Evolutionary conservation across 768 basidiomycete species (phyloP).

Genomic region (Pleurotus tuber-regium): DNA sequence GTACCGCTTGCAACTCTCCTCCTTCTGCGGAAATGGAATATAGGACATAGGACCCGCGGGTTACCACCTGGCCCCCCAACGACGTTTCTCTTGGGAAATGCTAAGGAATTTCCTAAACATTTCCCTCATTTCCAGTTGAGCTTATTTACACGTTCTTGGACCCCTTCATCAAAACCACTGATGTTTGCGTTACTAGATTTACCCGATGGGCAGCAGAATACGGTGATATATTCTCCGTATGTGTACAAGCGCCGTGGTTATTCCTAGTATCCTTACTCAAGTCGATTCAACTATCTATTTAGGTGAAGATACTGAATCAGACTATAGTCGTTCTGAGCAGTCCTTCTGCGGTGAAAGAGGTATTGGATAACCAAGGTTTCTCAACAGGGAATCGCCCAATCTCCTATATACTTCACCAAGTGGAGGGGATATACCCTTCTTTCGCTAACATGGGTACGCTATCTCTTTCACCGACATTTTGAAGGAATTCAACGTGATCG

Average conservation of each 20-base stretch:
- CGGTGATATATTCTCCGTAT: background rate
- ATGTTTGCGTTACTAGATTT: background rate
- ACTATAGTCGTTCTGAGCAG: slow-evolving; percentile 23
- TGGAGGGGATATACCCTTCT: slow-evolving; percentile 14
- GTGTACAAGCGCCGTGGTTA: background rate
- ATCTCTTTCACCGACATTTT: background rate
- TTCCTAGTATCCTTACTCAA: background rate
- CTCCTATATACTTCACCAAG: slow-evolving; percentile 15
- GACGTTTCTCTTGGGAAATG: background rate
- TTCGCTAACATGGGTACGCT: slow-evolving; percentile 3
- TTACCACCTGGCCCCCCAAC: slow-evolving; percentile 5
- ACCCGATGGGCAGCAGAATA: background rate
- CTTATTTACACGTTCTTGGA: background rate
- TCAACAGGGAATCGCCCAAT: slow-evolving; percentile 18
- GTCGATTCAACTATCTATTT: background rate
- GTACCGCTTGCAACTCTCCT: background rate
- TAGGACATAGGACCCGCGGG: background rate
- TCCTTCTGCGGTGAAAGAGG: slow-evolving; percentile 17
- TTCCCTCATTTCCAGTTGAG: background rate
- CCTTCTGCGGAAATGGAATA: background rate
- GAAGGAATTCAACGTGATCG: background rate
- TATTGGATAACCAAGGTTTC: slow-evolving; percentile 22
- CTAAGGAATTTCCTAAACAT: background rate
- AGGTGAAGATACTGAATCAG: slow-evolving; percentile 17
- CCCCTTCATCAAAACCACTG: background rate